phyloP scores from a whole-genome alignment of 257 asterid species.

The Solanum ossicruentum region DNA sequence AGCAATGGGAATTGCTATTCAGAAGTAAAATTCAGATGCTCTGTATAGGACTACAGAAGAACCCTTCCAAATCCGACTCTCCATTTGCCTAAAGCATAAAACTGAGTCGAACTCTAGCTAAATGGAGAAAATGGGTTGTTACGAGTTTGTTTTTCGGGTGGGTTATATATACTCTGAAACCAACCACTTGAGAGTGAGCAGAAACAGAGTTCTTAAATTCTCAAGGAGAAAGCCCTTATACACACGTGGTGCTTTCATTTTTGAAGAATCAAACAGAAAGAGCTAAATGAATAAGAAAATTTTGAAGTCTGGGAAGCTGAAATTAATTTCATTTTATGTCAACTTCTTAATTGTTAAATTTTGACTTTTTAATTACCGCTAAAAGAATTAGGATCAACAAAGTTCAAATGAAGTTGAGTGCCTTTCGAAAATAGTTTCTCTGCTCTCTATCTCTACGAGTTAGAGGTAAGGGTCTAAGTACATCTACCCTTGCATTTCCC shows the following conservation, averaged over 20 bases:
- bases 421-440: no score
- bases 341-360: neutral
- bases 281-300: neutral
- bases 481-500: no score
- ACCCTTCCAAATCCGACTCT: neutral
- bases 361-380: no score
- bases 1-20: neutral
- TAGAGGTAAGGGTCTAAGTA: no score
- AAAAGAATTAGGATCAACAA: no score
- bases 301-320: neutral
- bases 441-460: no score
- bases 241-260: constrained; percentile 6
- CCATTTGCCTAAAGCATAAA: constrained; percentile 4
- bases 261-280: constrained; percentile 1
- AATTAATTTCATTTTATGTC: neutral
- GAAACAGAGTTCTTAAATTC: neutral
- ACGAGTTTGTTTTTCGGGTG: constrained; percentile 17
- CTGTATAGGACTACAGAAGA: neutral
- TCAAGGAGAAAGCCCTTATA: constrained; percentile 34
- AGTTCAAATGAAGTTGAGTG: no score
- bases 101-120: neutral
- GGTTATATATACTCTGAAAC: neutral
- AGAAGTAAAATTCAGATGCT: neutral
- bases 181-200: neutral
- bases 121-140: constrained; percentile 23